phyloP scores from a whole-genome alignment of 2,329 filamentous ascomycete species.

The Colletotrichum sp. region DNA sequence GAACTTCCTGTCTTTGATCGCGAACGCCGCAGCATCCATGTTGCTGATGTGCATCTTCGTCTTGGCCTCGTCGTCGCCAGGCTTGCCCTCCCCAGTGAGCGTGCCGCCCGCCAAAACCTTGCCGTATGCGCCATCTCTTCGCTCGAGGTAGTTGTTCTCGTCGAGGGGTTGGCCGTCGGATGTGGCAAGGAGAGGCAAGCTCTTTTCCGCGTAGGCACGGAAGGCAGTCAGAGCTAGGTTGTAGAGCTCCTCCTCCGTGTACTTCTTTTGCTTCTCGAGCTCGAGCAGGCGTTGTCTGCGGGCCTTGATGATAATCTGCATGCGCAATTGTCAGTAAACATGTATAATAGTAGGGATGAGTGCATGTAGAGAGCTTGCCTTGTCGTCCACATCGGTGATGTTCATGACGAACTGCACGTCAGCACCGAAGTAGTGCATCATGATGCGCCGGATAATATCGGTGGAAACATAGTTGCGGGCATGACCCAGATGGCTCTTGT shows the following conservation, averaged over 20 bases:
- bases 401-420: constrained; percentile 91
- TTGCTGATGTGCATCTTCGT: constrained; percentile 86
- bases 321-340: background rate
- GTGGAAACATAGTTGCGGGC: constrained; percentile 91
- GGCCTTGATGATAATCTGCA: constrained; percentile 63
- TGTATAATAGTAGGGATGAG: no score
- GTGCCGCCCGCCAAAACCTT: constrained; percentile 60
- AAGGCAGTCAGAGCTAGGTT: constrained; percentile 59
- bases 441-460: constrained; percentile 84
- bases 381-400: constrained; percentile 84
- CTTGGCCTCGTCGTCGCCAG: constrained; percentile 83
- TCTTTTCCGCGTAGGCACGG: constrained; percentile 58
- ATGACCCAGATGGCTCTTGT: constrained; percentile 82
- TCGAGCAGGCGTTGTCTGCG: constrained; percentile 83
- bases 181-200: constrained; percentile 55
- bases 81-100: constrained; percentile 60
- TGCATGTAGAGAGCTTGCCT: constrained; percentile 46
- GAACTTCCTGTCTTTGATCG: constrained; percentile 52
- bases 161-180: constrained; percentile 47
- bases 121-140: constrained; percentile 58
- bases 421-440: constrained; percentile 84
- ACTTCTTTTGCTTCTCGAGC: constrained; percentile 74
- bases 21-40: constrained; percentile 55
- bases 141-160: constrained; percentile 52
- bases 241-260: constrained; percentile 49